Evolutionary conservation across 306 rosid genomes (phyloP).

Genomic region (Dryas alaskensis): DNA sequence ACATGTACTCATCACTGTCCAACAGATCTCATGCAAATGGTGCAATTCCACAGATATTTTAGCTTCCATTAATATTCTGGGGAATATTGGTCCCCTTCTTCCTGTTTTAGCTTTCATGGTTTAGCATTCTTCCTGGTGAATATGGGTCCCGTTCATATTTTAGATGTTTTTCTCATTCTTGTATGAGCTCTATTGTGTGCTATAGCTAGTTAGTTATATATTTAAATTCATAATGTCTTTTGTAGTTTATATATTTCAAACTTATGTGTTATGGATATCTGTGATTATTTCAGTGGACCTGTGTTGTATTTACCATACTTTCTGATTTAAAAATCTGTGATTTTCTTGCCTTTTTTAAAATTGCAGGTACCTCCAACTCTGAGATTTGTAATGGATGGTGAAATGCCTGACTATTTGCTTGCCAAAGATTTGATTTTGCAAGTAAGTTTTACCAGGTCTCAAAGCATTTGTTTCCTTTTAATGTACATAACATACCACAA

Average conservation of each 20-base stretch:
- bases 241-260: neutral
- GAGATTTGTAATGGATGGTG: constrained; percentile 87
- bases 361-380: constrained; percentile 88
- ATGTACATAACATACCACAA: neutral
- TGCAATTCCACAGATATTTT: neutral
- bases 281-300: neutral
- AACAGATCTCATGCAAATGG: neutral
- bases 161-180: neutral
- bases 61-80: neutral
- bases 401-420: constrained; percentile 89
- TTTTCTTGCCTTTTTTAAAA: constrained; percentile 5
- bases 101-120: neutral
- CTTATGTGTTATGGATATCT: neutral
- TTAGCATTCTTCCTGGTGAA: neutral
- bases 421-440: constrained; percentile 95
- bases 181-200: neutral
- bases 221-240: neutral
- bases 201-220: neutral
- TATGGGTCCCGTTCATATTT: neutral
- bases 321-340: neutral
- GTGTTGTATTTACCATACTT: neutral
- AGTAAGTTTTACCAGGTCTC: constrained; percentile 38
- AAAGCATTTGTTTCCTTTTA: constrained; percentile 6
- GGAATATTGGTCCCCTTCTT: neutral
- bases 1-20: neutral